These are phyloP conservation scores for Auriscalpium vulgare DNA, from an alignment of 768 basidiomycete genomes.

Conservation along the genomic window DNA sequence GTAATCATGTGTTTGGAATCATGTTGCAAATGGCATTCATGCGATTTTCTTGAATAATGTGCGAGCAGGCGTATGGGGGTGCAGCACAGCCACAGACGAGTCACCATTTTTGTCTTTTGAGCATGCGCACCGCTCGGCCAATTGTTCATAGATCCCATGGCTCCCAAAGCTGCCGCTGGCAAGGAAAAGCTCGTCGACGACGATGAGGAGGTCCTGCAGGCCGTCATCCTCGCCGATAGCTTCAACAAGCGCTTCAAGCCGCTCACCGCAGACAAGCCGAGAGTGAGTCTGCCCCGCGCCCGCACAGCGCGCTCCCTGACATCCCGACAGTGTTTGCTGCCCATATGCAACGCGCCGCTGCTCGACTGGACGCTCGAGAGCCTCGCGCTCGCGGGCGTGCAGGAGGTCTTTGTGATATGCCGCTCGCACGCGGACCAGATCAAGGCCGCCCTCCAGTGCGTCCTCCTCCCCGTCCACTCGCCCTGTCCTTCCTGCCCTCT, in stretches of 20 bases:
- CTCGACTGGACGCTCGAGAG: constrained; percentile 97
- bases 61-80: no score
- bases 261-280: constrained; percentile 78
- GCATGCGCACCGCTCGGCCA: not conserved
- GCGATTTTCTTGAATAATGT: no score
- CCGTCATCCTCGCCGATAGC: constrained; percentile 92
- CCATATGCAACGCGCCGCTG: constrained; percentile 88
- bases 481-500: not conserved
- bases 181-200: constrained; percentile 63
- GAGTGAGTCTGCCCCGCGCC: constrained; percentile 45
- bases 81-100: no score
- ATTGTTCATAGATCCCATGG: constrained; percentile 35
- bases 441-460: constrained; percentile 77
- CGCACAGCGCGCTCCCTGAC: constrained; percentile 9
- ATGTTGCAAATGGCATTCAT: constrained; percentile 2
- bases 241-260: constrained; percentile 92
- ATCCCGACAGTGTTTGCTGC: constrained; percentile 68
- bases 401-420: constrained; percentile 94
- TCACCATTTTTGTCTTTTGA: not conserved
- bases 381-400: constrained; percentile 88
- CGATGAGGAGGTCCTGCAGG: constrained; percentile 85
- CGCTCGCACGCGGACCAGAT: constrained; percentile 85
- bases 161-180: constrained; percentile 46
- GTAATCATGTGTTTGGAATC: constrained; percentile 41
- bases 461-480: constrained; percentile 8